Evolutionary conservation across 305 asterid species (phyloP).

Genomic region (Vinca major): DNA sequence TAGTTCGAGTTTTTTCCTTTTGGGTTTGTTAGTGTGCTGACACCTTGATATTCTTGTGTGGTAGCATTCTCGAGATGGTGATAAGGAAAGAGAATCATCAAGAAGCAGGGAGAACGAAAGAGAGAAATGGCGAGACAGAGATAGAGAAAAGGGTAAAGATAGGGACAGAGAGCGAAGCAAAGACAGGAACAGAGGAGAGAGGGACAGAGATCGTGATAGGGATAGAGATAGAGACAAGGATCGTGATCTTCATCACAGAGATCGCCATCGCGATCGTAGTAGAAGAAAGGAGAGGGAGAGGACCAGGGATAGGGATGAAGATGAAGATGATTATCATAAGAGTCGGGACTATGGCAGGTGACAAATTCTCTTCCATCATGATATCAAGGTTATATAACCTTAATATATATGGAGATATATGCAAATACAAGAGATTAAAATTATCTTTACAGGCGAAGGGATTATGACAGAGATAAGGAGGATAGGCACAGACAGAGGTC

Average conservation of each 20-base stretch:
- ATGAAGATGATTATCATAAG: constrained; percentile 45
- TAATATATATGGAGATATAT: background rate
- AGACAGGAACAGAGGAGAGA: constrained; percentile 11
- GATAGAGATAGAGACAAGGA: constrained; percentile 16
- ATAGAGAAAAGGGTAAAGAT: constrained; percentile 1
- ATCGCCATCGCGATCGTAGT: constrained; percentile 21
- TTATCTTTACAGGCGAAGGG: constrained; percentile 50
- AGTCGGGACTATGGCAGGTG: constrained; percentile 62
- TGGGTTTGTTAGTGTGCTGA: background rate
- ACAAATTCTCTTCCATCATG: background rate
- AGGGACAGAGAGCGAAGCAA: constrained; percentile 9
- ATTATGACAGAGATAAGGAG: constrained; percentile 67
- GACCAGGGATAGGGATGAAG: constrained; percentile 24
- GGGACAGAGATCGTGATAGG: constrained; percentile 17
- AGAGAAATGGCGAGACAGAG: constrained; percentile 11
- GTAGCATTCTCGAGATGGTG: constrained; percentile 28
- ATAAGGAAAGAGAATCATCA: constrained; percentile 4
- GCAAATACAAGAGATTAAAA: background rate
- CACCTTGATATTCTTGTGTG: background rate
- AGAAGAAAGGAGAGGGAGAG: constrained; percentile 32
- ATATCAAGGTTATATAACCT: background rate
- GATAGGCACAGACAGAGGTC: constrained; percentile 61
- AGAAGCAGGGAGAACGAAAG: constrained; percentile 16
- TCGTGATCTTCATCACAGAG: constrained; percentile 18
- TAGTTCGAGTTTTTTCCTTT: background rate